Evolutionary conservation across 1,139 yeast species (phyloP).

Genomic region (Blastobotrys illinoisensis): DNA sequence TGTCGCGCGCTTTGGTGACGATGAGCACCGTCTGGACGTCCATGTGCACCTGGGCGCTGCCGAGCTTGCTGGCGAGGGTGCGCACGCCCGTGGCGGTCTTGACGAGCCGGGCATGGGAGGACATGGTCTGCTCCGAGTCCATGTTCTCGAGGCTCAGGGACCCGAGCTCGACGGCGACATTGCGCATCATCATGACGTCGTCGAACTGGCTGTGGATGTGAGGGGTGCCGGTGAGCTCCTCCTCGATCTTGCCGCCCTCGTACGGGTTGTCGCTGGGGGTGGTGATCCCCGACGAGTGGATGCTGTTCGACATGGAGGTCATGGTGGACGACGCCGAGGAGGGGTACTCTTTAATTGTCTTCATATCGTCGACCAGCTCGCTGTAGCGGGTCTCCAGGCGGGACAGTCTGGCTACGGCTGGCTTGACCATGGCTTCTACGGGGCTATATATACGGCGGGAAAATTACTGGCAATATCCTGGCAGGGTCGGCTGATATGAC

Average conservation of each 20-base stretch:
- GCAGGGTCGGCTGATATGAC: background rate
- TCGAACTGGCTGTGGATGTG: slow-evolving; percentile 23
- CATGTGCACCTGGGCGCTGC: slow-evolving; percentile 67
- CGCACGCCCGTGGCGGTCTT: slow-evolving; percentile 87
- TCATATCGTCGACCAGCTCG: background rate
- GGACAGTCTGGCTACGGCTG: background rate
- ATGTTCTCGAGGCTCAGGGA: background rate
- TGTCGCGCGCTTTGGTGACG: slow-evolving; percentile 82
- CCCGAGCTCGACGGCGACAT: slow-evolving; percentile 19
- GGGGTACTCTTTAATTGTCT: background rate
- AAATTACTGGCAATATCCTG: background rate
- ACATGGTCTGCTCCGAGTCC: background rate
- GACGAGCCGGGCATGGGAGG: slow-evolving; percentile 28
- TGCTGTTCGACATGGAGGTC: background rate
- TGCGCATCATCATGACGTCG: slow-evolving; percentile 17
- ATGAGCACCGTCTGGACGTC: slow-evolving; percentile 68
- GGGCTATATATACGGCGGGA: background rate
- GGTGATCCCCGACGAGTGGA: slow-evolving; percentile 1
- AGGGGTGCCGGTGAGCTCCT: slow-evolving; percentile 12
- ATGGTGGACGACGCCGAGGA: background rate
- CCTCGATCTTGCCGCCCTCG: background rate
- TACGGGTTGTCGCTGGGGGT: background rate
- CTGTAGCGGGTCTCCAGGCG: background rate
- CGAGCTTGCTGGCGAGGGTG: slow-evolving; percentile 66
- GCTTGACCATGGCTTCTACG: background rate